Base-by-base conservation (phyloP, 2,329 filamentous ascomycete species). In the Aspergillus fijiensis region DNA sequence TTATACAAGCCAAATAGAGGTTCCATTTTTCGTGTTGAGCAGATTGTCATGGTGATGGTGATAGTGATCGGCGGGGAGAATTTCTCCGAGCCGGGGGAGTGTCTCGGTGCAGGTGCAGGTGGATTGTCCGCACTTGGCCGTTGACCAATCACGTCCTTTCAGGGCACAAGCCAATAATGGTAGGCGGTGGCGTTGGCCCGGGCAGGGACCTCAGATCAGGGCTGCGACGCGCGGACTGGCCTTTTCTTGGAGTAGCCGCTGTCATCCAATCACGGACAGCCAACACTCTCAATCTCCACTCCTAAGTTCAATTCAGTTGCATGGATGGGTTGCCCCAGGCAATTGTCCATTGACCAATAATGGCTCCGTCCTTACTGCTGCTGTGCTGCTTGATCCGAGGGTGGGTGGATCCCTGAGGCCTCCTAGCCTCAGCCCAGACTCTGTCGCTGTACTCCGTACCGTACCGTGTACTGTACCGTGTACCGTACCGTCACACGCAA, bases 301-400 rank as follows among this genome's bases (percentile, higher is more conserved):
- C 56, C 23, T 4, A 23, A 23, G 4, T 21, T 21, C 21, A 21
- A 21, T 21, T 21, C 21, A 21, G 21, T 23, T 23, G 23, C 23
- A 23, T 23, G 25, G 16, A 16, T 49, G 25, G 50, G 53, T 60
- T 57, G 60, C 59, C 60, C 60, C 11, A 60, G 48, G 49, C 48
- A 39, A 61, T 59, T 14, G 3, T n/a, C 25, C 23, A 57, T 59
- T 55, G 39, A 57, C 67, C 65, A 69, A 67, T 68, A 61, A 65
- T 64, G 60, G 33, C n/a, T 16, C 48, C 54, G 50, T 61, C 65
- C 62, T 67, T 65, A 35, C 33, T 35, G 33, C 33, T 35, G 33
- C 33, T 35, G 33, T 9, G 59, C 63, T 54, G 63, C 59, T 48
- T 62, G 62, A 65, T 65, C 65, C 63, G 63, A 55, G 60, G 42